Conservation (phyloP, 1,284 basidiomycete genomes). For the Mixia osmundae region DNA sequence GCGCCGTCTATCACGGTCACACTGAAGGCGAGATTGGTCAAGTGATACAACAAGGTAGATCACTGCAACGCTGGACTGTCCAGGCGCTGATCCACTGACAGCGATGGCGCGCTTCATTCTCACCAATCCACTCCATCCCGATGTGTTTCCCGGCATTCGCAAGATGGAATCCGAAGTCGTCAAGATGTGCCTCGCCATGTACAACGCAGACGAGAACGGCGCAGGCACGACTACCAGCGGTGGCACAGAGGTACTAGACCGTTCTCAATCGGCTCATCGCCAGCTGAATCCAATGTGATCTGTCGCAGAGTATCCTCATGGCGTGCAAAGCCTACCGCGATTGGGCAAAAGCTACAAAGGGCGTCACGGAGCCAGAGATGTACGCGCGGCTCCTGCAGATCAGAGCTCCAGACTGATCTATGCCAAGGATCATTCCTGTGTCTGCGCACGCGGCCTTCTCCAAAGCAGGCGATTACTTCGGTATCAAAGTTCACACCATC, state of each 20-base stretch:
- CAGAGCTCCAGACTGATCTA: too few species aligned
- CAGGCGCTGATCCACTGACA: background rate
- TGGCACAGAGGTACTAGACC: background rate
- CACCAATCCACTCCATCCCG: constrained; percentile 82
- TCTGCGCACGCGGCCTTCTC: constrained; percentile 88
- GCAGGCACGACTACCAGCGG: constrained; percentile 38
- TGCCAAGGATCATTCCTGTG: constrained; percentile 46
- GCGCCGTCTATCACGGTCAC: constrained; percentile 54
- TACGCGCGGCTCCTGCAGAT: constrained; percentile 23
- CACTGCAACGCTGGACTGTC: background rate
- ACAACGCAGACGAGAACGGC: constrained; percentile 27
- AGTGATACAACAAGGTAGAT: constrained; percentile 6
- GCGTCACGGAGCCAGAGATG: constrained; percentile 83
- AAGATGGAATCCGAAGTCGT: constrained; percentile 98
- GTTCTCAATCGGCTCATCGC: constrained; percentile 65
- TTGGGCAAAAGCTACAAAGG: constrained; percentile 64
- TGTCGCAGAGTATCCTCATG: too few species aligned
- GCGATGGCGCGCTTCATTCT: constrained; percentile 21
- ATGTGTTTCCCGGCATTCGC: constrained; percentile 72
- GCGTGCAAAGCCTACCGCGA: constrained; percentile 81
- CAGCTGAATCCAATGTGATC: constrained; percentile 92
- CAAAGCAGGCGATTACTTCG: constrained; percentile 58
- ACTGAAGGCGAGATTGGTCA: constrained; percentile 5
- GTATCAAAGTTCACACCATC: constrained; percentile 73
- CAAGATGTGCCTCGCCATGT: constrained; percentile 65